phyloP scores from a whole-genome alignment of 2,329 filamentous ascomycete genomes.

The Xylogone sp. region DNA sequence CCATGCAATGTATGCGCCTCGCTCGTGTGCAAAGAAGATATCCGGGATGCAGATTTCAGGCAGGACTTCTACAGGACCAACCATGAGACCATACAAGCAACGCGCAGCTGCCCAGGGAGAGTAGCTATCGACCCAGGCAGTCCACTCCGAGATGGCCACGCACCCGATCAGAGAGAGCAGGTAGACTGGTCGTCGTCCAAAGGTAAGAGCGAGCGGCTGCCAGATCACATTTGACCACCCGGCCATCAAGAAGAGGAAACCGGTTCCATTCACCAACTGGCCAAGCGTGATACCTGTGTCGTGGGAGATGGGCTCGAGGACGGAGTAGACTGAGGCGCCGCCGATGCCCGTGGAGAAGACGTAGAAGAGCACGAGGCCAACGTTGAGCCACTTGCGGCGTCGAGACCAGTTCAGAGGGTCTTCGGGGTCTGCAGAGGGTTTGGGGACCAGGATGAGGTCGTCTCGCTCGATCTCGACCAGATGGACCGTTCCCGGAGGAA shows the following conservation, averaged over 20 bases:
- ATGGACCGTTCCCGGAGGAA: constrained; percentile 18
- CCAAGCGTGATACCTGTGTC: constrained; percentile 39
- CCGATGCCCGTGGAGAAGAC: constrained; percentile 39
- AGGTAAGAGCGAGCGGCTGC: constrained; percentile 43
- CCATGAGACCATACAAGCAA: neutral
- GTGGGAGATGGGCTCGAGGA: constrained; percentile 40
- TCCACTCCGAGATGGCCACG: neutral
- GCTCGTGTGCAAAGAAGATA: constrained; percentile 40
- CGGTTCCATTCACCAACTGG: constrained; percentile 42
- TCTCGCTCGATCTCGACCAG: constrained; percentile 17
- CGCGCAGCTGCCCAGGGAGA: neutral
- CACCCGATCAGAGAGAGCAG: neutral
- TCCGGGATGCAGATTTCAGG: constrained; percentile 30
- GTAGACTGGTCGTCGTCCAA: neutral
- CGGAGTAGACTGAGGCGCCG: constrained; percentile 31
- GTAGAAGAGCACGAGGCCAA: constrained; percentile 30
- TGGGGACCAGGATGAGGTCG: constrained; percentile 21
- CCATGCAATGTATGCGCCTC: constrained; percentile 36
- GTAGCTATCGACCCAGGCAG: neutral
- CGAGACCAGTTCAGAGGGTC: constrained; percentile 31
- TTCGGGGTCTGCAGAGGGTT: constrained; percentile 28
- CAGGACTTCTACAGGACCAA: constrained; percentile 22
- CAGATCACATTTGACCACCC: constrained; percentile 47
- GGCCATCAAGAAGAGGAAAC: constrained; percentile 45
- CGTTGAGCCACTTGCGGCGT: constrained; percentile 24